A percentile compares a stretch with the other conserved stretches of the same genome.
Conservation (phyloP, 2,329 filamentous ascomycete genomes). For the Coniochaeta hoffmannii region DNA sequence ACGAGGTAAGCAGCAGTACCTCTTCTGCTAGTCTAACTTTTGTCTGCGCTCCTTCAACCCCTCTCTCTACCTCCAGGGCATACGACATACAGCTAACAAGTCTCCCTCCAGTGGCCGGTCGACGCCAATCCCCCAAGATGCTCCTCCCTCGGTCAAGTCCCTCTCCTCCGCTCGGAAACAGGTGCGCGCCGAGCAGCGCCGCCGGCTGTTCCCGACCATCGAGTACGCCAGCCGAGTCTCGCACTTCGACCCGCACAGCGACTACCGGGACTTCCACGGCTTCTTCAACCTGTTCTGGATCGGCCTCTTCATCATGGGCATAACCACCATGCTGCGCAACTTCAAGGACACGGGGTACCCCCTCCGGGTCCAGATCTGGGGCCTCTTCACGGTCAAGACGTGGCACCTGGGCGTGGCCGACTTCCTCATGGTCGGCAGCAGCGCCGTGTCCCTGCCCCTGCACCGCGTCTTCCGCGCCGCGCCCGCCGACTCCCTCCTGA, state of each 20-base stretch:
- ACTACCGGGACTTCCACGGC: slow-evolving; percentile 89
- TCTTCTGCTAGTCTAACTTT: neutral
- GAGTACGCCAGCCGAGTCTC: slow-evolving; percentile 87
- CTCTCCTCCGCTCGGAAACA: slow-evolving; percentile 81
- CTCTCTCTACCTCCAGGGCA: neutral
- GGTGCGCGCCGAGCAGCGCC: slow-evolving; percentile 70
- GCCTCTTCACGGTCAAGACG: slow-evolving; percentile 78
- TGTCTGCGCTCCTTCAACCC: neutral
- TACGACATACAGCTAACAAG: slow-evolving; percentile 1
- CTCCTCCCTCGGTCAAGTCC: slow-evolving; percentile 83
- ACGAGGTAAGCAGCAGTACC: slow-evolving; percentile 32
- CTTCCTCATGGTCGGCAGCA: slow-evolving; percentile 74
- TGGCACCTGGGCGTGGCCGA: slow-evolving; percentile 82
- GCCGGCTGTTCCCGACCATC: slow-evolving; percentile 85
- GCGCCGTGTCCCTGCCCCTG: slow-evolving; percentile 59
- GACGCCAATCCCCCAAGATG: slow-evolving; percentile 79
- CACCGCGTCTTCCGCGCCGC: slow-evolving; percentile 58
- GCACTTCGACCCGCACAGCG: slow-evolving; percentile 88
- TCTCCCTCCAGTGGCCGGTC: slow-evolving; percentile 60
- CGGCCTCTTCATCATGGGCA: slow-evolving; percentile 89
- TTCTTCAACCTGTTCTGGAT: slow-evolving; percentile 99
- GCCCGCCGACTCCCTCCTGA: slow-evolving; percentile 44
- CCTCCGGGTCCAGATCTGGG: slow-evolving; percentile 80
- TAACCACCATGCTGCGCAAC: slow-evolving; percentile 88
- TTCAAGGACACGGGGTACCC: slow-evolving; percentile 89